phyloP scores from a whole-genome alignment of 176 grass and related monocot genomes.

The Zizania latifolia region DNA sequence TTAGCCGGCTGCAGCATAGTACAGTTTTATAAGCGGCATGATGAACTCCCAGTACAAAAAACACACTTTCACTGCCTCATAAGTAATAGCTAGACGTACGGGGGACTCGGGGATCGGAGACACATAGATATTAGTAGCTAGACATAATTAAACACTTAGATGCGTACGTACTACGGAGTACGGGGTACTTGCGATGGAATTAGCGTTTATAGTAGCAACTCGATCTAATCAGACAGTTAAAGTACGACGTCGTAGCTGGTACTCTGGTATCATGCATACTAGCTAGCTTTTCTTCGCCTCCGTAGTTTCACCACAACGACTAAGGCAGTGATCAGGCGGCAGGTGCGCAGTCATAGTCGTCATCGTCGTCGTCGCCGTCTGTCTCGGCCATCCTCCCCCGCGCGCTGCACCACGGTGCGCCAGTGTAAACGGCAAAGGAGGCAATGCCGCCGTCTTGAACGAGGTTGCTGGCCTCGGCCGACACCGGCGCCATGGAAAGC shows the following conservation, averaged over 20 bases:
- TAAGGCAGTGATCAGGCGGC: no score
- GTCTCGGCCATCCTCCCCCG: slow-evolving; percentile 32
- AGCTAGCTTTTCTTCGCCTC: neutral
- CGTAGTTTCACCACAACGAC: neutral
- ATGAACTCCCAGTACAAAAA: neutral
- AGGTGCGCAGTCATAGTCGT: slow-evolving; percentile 58
- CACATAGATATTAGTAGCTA: neutral
- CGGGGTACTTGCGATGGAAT: neutral
- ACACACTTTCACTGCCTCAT: neutral
- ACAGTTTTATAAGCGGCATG: neutral
- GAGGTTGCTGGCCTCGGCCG: slow-evolving; percentile 17
- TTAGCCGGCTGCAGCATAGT: neutral
- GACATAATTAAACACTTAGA: neutral
- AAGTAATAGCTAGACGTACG: neutral
- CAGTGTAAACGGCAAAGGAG: slow-evolving; percentile 26
- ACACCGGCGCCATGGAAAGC: slow-evolving; percentile 30
- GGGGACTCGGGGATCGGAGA: neutral
- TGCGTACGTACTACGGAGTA: neutral
- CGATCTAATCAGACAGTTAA: neutral
- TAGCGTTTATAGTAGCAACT: neutral
- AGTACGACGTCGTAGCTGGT: neutral
- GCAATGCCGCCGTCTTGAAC: slow-evolving; percentile 32
- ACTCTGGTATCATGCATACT: neutral
- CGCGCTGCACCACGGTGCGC: neutral
- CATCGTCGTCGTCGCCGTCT: slow-evolving; percentile 54